Conservation (phyloP, 345 rosid genomes). For the Geranium brycei region DNA sequence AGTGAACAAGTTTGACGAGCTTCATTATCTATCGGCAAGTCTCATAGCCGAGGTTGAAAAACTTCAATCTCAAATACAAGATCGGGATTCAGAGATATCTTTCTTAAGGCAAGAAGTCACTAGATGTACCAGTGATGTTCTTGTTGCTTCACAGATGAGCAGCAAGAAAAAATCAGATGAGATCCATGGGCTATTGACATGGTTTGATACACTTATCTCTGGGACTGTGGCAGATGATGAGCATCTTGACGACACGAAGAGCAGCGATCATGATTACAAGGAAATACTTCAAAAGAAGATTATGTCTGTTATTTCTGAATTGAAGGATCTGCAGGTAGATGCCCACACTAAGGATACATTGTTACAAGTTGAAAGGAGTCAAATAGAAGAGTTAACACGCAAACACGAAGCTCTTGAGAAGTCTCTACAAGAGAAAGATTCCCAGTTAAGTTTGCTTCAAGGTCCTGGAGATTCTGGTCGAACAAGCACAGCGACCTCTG, state of each 20-base stretch:
- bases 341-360: conserved; percentile 50
- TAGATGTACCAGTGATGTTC: conserved; percentile 80
- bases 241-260: conserved; percentile 23
- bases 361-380: conserved; percentile 58
- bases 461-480: conserved; percentile 26
- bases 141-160: conserved; percentile 54
- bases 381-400: conserved; percentile 51
- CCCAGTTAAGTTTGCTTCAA: conserved; percentile 41
- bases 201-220: conserved; percentile 50
- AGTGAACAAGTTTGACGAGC: conserved; percentile 82
- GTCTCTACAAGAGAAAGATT: conserved; percentile 55
- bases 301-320: conserved; percentile 40
- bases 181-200: conserved; percentile 38
- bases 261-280: conserved; percentile 34
- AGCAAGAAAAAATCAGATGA: conserved; percentile 43
- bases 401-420: conserved; percentile 54
- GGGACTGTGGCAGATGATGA: conserved; percentile 28
- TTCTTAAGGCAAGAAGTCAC: conserved; percentile 96
- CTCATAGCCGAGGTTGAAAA: conserved; percentile 79
- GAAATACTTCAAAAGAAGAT: conserved; percentile 53
- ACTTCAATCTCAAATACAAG: conserved; percentile 72
- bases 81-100: conserved; percentile 81
- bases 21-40: conserved; percentile 71
- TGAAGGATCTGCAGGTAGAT: conserved; percentile 34
- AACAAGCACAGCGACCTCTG: conserved; percentile 31